Evolutionary conservation across 2,329 filamentous ascomycete genomes (phyloP).

Genomic region (Colletotrichum nymphaeae): DNA sequence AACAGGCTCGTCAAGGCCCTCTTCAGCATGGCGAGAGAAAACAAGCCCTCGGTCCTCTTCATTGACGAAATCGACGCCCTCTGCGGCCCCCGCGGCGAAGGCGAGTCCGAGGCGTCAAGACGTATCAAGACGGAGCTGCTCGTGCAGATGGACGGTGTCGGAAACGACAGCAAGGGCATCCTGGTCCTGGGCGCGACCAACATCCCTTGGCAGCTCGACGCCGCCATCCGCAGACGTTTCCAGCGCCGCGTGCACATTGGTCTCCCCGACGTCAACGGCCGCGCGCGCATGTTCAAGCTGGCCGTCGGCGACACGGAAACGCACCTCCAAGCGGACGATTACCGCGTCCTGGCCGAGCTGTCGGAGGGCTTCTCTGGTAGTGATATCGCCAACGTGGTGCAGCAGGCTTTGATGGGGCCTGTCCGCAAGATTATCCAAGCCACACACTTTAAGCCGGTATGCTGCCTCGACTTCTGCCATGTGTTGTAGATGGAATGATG

Average conservation of each 20-base stretch:
- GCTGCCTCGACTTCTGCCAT: slow-evolving; percentile 29
- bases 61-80: slow-evolving; percentile 98
- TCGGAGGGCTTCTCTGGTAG: slow-evolving; percentile 96
- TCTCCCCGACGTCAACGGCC: slow-evolving; percentile 85
- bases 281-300: slow-evolving; percentile 95
- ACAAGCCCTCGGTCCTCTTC: slow-evolving; percentile 98
- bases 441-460: slow-evolving; percentile 95
- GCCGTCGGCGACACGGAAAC: slow-evolving; percentile 94
- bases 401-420: slow-evolving; percentile 97
- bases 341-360: slow-evolving; percentile 79
- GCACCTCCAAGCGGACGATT: slow-evolving; percentile 82
- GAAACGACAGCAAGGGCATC: slow-evolving; percentile 93
- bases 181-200: slow-evolving; percentile 97
- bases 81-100: slow-evolving; percentile 91
- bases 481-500: neutral
- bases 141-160: slow-evolving; percentile 99
- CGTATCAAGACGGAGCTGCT: slow-evolving; percentile 99
- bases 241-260: slow-evolving; percentile 96
- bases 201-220: slow-evolving; percentile 98
- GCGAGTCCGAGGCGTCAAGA: slow-evolving; percentile 95
- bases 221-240: slow-evolving; percentile 94
- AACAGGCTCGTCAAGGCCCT: slow-evolving; percentile 91
- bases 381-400: slow-evolving; percentile 95
- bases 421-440: slow-evolving; percentile 96
- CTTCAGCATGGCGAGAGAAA: slow-evolving; percentile 97